Conservation (phyloP, 345 rosid species). For the Euphorbia tirucalli region DNA sequence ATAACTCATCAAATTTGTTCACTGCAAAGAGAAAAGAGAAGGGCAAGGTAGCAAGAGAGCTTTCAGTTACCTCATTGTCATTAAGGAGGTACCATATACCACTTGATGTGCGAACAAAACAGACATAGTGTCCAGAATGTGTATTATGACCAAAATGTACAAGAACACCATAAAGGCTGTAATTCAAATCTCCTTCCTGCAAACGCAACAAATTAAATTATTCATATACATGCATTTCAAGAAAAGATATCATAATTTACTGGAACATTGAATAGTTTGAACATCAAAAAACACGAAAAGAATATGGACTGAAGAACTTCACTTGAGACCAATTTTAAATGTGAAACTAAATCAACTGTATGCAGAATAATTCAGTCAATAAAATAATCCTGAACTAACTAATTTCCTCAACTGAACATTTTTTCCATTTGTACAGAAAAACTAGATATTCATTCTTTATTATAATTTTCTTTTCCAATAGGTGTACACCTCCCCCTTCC, state of each 20-base stretch:
- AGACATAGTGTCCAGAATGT: constrained; percentile 88
- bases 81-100: constrained; percentile 94
- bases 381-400: background rate
- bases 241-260: too few relatives aligned
- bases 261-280: background rate
- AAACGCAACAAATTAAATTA: constrained; percentile 8
- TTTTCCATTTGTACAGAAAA: background rate
- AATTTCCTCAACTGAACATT: background rate
- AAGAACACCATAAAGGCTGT: constrained; percentile 87
- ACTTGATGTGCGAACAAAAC: constrained; percentile 88
- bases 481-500: background rate
- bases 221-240: background rate
- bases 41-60: background rate
- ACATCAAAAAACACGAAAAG: background rate
- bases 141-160: constrained; percentile 89
- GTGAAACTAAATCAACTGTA: background rate
- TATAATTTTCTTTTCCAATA: background rate
- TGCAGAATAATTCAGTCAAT: background rate
- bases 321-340: background rate
- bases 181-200: constrained; percentile 88
- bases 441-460: background rate
- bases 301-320: background rate
- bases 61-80: constrained; percentile 66
- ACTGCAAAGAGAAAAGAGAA: background rate
- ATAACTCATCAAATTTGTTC: constrained; percentile 6